Conservation (phyloP, 2,329 filamentous ascomycete species). For the Peltaster fructicola region DNA sequence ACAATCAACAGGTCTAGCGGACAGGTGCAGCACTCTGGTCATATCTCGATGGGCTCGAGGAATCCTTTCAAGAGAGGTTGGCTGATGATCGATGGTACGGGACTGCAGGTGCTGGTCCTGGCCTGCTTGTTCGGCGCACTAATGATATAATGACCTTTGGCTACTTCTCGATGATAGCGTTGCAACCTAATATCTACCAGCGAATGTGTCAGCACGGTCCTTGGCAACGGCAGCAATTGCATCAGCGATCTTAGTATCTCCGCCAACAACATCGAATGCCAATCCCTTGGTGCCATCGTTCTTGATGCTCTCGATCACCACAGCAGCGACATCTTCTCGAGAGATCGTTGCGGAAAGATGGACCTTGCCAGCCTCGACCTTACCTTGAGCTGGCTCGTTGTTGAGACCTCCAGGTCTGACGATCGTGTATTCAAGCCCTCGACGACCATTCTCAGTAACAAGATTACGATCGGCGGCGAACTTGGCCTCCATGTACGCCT, state of each 20-base stretch:
- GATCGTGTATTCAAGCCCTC: conserved; percentile 29
- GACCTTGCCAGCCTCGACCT: conserved; percentile 26
- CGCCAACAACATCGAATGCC: conserved; percentile 28
- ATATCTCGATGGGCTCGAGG: conserved; percentile 6
- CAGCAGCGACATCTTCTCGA: conserved; percentile 42
- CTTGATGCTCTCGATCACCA: conserved; percentile 37
- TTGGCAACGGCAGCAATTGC: conserved; percentile 23
- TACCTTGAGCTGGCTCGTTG: conserved; percentile 29
- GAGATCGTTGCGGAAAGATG: conserved; percentile 25
- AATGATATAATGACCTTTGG: no score
- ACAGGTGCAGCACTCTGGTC: conserved; percentile 4
- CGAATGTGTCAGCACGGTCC: conserved; percentile 20
- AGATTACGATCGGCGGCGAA: conserved; percentile 25
- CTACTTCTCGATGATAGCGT: no score
- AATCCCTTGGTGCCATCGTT: conserved; percentile 27
- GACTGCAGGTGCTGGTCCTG: conserved; percentile 3
- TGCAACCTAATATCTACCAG: conserved; percentile 18
- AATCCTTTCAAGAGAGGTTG: conserved; percentile 4
- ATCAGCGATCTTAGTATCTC: conserved; percentile 21
- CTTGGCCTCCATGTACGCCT: conserved; percentile 26
- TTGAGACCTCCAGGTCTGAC: conserved; percentile 26
- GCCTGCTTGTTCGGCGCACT: conserved; percentile 2
- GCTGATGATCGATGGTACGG: conserved; percentile 9
- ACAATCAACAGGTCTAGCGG: conserved; percentile 1
- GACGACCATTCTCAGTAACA: conserved; percentile 20